These are phyloP conservation scores for Alternaria brassicae DNA, from an alignment of 2,329 filamentous ascomycete species.

Conservation along the genomic window DNA sequence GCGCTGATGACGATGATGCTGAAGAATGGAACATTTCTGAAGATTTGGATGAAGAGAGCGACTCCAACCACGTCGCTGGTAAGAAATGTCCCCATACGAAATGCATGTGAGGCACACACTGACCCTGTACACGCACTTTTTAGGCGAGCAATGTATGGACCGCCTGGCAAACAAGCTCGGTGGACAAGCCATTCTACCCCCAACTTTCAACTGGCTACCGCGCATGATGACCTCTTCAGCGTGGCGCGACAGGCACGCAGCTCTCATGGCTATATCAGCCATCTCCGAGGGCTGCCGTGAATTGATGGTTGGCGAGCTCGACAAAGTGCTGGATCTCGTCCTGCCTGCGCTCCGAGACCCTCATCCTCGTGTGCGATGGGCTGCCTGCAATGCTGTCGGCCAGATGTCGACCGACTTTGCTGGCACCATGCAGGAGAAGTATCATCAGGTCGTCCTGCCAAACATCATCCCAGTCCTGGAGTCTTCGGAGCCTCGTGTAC, in stretches of 20 bases:
- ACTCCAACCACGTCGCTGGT: slow-evolving; percentile 95
- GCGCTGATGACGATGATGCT: slow-evolving; percentile 91
- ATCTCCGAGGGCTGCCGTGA: slow-evolving; percentile 98
- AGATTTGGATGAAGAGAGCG: slow-evolving; percentile 96
- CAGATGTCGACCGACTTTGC: slow-evolving; percentile 99
- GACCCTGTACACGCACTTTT: too few species aligned
- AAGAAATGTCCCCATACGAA: too few species aligned
- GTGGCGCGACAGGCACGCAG: slow-evolving; percentile 95
- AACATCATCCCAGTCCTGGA: slow-evolving; percentile 92
- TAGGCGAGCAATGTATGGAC: slow-evolving; percentile 98
- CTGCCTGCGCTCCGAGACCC: slow-evolving; percentile 87
- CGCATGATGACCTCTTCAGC: slow-evolving; percentile 95
- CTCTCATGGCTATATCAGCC: slow-evolving; percentile 97
- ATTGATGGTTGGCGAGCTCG: slow-evolving; percentile 91
- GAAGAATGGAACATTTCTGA: slow-evolving; percentile 92
- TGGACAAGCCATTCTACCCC: slow-evolving; percentile 87
- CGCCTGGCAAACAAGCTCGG: slow-evolving; percentile 95
- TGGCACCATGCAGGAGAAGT: slow-evolving; percentile 95
- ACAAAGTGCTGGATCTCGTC: slow-evolving; percentile 93
- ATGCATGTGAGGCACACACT: too few species aligned
- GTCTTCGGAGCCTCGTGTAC: slow-evolving; percentile 89
- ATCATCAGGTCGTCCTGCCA: slow-evolving; percentile 84
- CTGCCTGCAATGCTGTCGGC: slow-evolving; percentile 96
- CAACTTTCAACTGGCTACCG: slow-evolving; percentile 95
- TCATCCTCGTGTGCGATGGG: slow-evolving; percentile 94